Base-by-base conservation (phyloP, 2,329 filamentous ascomycete species). In the Pyrenophora tritici-repentis region DNA sequence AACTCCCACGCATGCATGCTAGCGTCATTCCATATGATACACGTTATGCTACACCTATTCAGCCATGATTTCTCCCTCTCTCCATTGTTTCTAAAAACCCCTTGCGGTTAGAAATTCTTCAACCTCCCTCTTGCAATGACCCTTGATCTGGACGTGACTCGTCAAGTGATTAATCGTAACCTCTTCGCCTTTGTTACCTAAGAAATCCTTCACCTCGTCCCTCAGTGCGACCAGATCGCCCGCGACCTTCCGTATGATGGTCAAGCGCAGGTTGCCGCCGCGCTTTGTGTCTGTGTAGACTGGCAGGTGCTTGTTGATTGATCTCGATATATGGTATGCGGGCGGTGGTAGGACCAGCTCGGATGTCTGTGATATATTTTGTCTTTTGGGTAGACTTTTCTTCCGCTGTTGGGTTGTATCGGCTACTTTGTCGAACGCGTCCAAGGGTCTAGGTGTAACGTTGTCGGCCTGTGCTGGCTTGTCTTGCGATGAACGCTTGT, bases 171-270 rank as follows among this genome's bases (percentile, higher is more conserved):
- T 86, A 38, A 87, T 77, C 56, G 72, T 76, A 35, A 86, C 77
- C 6, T 85, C 76, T 12, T 82, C 77, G 42, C 79, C 68, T 18
- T 81, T 74, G 35, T 93, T 66, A 1, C 78, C 75, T 54, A 96
- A 72, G 9, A 79, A 81, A 16, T 75, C 67, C 32, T 79, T 76
- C 49, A 97, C 70, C 61, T 91, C 87, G 31, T 81, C 73, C 55
- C 83, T 80, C 58, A 97, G 71, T 3, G 78, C 81, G 26, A 78
- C 73, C 42, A 85, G 67, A 70, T 96, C 83, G 13, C 94, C 94
- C 50, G 90, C 85, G 42, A 93, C 82, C 74, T 89, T 91, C 72
- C 91, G 88, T 48, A 99, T 76, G 49, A 84, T 74, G 4, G 93
- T 95, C 65, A 89, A 75, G 64, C 86, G 84, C 68, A 86, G 80